These are phyloP conservation scores for Nadsonia fulvescens DNA, from an alignment of 805 yeast genomes.

Conservation along the genomic window DNA sequence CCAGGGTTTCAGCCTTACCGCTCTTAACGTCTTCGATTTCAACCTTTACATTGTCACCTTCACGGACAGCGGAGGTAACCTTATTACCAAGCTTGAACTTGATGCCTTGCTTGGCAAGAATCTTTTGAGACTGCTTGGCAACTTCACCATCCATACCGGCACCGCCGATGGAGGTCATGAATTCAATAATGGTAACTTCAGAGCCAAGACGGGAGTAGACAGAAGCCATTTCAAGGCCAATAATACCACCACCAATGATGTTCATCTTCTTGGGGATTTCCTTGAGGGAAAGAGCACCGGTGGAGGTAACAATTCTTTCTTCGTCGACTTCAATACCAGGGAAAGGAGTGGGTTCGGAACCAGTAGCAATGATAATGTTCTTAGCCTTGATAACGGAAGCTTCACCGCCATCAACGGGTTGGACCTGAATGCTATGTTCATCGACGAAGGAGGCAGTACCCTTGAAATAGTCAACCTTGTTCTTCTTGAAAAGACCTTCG, in stretches of 20 bases:
- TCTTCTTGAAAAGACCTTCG: slow-evolving; percentile 87
- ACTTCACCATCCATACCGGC: slow-evolving; percentile 98
- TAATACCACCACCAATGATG: slow-evolving; percentile 98
- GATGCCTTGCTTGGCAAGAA: slow-evolving; percentile 85
- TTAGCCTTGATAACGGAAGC: slow-evolving; percentile 60
- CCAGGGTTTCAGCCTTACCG: slow-evolving; percentile 61
- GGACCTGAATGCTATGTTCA: slow-evolving; percentile 61
- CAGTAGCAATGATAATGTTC: slow-evolving; percentile 89
- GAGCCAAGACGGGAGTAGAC: slow-evolving; percentile 92
- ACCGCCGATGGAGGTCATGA: slow-evolving; percentile 85
- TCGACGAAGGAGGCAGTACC: slow-evolving; percentile 80
- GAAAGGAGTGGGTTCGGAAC: slow-evolving; percentile 96
- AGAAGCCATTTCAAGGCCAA: slow-evolving; percentile 98
- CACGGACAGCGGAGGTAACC: slow-evolving; percentile 71
- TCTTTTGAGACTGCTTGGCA: slow-evolving; percentile 74
- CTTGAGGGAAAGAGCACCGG: slow-evolving; percentile 71
- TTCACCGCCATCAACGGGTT: slow-evolving; percentile 73
- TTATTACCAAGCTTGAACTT: slow-evolving; percentile 86
- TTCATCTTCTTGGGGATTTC: slow-evolving; percentile 86
- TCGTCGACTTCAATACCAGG: slow-evolving; percentile 95
- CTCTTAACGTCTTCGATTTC: slow-evolving; percentile 79
- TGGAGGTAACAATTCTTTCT: slow-evolving; percentile 89
- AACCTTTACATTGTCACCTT: slow-evolving; percentile 74
- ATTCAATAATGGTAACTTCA: slow-evolving; percentile 89
- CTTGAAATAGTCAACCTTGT: slow-evolving; percentile 85